Base-by-base conservation (phyloP, 2,329 filamentous ascomycete species). In the Coccinonectria pachysandricola region DNA sequence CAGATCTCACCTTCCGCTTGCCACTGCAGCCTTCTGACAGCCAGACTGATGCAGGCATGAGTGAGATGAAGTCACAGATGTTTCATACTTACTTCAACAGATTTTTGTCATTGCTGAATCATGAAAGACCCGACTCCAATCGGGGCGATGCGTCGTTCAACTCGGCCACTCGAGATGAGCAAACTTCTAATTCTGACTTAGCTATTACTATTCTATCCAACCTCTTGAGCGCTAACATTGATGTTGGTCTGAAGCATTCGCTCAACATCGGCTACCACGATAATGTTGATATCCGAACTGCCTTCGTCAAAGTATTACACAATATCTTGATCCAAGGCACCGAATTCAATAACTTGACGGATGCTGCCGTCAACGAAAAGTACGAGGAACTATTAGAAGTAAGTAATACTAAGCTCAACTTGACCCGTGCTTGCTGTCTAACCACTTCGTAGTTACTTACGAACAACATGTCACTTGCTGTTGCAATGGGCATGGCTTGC, bases 311-410 rank as follows among this genome's bases (percentile, higher is more conserved):
- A 37, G 76, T 81, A 10, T 59, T 81, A 5, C 78, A 74, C 46
- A 80, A 80, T 45, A 79, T 81, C 27, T 52, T 81, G 10, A 65
- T 77, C n/a, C 76, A 80, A 45, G 76, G 76, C 18, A 79, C 75
- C 1, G 76, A 81, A 45, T 80, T 81, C 44, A 79, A 68, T 43
- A 77, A 75, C 29, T 49, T 81, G 15, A 77, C 75, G 2, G 75
- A 81, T 48, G 66, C 69, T 8, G 73, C 74, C 10, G 71, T 79
- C 9, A 77, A 66, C 38, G 74, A 80, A 45, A 79, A 77, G 44
- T 80, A 81, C 35, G 69, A 79, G 35, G 69, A 76, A 38, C 53
- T 81, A 12, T 55, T 80, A 24, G 64, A 75, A 46, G 68, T 49
- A 21, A 12, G 32, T 35, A 8, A 8, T 15, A 16, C 11, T 15